A percentile compares a stretch with the other conserved stretches of the same genome.
Evolutionary conservation across 352 stramenopile species (phyloP).

Genomic region (Discostella stelligera): DNA sequence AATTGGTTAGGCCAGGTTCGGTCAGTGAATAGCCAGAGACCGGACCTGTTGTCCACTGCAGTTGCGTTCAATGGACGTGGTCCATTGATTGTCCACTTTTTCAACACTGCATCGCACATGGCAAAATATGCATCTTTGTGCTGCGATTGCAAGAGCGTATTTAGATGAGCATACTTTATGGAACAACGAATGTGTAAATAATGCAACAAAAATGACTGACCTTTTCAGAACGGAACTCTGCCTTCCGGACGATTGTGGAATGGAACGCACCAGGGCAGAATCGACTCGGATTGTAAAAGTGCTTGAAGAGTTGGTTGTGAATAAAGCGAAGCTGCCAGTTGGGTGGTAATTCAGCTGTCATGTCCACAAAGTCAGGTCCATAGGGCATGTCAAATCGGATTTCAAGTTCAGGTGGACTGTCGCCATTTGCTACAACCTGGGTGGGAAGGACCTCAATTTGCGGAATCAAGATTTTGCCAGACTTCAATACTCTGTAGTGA

Average conservation of each 20-base stretch:
- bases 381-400: conserved; percentile 79
- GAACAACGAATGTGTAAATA: background rate
- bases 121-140: conserved; percentile 70
- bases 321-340: conserved; percentile 82
- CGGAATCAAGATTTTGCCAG: conserved; percentile 78
- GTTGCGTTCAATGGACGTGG: conserved; percentile 61
- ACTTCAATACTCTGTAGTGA: conserved; percentile 50
- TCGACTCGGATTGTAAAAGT: conserved; percentile 71
- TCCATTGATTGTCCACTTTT: conserved; percentile 62
- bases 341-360: conserved; percentile 52
- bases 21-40: conserved; percentile 78
- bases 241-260: conserved; percentile 80
- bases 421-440: conserved; percentile 74
- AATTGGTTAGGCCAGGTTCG: conserved; percentile 75
- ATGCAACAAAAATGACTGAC: conserved; percentile 26
- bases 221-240: conserved; percentile 71
- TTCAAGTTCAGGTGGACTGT: conserved; percentile 77
- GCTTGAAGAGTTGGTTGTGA: conserved; percentile 82
- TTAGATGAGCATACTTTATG: background rate
- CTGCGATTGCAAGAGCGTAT: conserved; percentile 20
- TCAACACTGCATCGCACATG: conserved; percentile 63
- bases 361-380: conserved; percentile 56
- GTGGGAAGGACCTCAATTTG: conserved; percentile 80
- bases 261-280: conserved; percentile 81
- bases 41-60: conserved; percentile 54